These are phyloP conservation scores for Tetrapisispora namnaoensis DNA, from an alignment of 805 yeast genomes.

Conservation along the genomic window DNA sequence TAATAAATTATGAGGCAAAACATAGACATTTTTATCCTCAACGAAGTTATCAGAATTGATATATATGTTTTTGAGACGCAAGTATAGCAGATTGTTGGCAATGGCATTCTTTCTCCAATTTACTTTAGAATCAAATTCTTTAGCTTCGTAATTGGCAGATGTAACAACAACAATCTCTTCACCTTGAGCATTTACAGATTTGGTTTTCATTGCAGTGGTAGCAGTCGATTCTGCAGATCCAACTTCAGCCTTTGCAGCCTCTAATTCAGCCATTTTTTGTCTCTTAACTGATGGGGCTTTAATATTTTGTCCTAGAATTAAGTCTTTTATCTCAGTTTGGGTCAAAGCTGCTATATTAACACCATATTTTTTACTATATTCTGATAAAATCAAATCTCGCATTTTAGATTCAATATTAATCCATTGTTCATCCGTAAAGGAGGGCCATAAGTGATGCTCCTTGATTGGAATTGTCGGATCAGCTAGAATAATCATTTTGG, in stretches of 20 bases:
- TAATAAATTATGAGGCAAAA: constrained; percentile 74
- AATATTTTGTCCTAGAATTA: constrained; percentile 89
- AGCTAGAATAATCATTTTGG: constrained; percentile 67
- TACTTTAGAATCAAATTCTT: constrained; percentile 68
- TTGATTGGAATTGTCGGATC: constrained; percentile 60
- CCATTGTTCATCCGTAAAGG: constrained; percentile 86
- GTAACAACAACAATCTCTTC: constrained; percentile 93
- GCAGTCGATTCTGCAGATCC: constrained; percentile 37
- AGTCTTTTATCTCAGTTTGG: constrained; percentile 86
- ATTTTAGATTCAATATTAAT: constrained; percentile 75
- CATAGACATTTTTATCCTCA: constrained; percentile 50
- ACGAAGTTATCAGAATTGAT: constrained; percentile 60
- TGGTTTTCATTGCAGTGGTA: constrained; percentile 68
- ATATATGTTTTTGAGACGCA: constrained; percentile 67
- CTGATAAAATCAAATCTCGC: constrained; percentile 77
- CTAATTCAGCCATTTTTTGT: constrained; percentile 74
- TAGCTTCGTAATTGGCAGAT: constrained; percentile 79
- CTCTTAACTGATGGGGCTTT: constrained; percentile 81
- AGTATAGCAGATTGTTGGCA: constrained; percentile 59
- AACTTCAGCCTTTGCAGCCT: constrained; percentile 35
- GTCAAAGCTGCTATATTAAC: constrained; percentile 82
- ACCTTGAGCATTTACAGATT: constrained; percentile 86
- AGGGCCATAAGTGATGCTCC: constrained; percentile 89
- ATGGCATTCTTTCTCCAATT: constrained; percentile 90
- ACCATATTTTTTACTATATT: constrained; percentile 75